phyloP scores from a whole-genome alignment of 805 yeast genomes.

The Yarrowia yakushimensis region DNA sequence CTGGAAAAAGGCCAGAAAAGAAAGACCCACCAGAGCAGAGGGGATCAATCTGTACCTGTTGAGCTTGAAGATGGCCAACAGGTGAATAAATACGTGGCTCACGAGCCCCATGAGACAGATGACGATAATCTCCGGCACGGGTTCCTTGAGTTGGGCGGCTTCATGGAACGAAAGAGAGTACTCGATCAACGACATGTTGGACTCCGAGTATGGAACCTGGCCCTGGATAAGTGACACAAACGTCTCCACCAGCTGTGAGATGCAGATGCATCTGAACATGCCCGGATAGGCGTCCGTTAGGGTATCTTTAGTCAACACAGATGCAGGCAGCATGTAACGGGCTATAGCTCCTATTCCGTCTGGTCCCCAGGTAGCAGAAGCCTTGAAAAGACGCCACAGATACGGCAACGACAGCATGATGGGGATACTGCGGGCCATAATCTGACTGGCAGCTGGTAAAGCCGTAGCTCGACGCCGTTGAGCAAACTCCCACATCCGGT shows the following conservation, averaged over 20 bases:
- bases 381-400: conserved; percentile 11
- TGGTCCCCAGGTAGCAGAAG: background rate
- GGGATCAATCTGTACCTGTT: conserved; percentile 60
- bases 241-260: conserved; percentile 63
- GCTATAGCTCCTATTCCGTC: conserved; percentile 1
- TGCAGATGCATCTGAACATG: conserved; percentile 39
- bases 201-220: conserved; percentile 54
- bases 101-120: conserved; percentile 54
- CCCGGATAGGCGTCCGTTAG: conserved; percentile 5
- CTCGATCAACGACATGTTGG: conserved; percentile 71
- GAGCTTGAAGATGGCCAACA: conserved; percentile 53
- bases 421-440: background rate
- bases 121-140: conserved; percentile 51
- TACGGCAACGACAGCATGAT: background rate
- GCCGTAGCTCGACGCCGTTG: background rate
- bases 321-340: background rate
- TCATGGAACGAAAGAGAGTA: conserved; percentile 75
- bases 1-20: conserved; percentile 49
- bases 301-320: background rate
- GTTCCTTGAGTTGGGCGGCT: conserved; percentile 50
- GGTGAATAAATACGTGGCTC: conserved; percentile 60
- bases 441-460: background rate
- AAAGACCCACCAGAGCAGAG: conserved; percentile 55
- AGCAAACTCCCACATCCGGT: conserved; percentile 23
- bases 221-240: conserved; percentile 59